A percentile compares a stretch with the other conserved stretches of the same genome.
Evolutionary conservation across 2,329 filamentous ascomycete species (phyloP).

Genomic region (Hypoxylon sp.): DNA sequence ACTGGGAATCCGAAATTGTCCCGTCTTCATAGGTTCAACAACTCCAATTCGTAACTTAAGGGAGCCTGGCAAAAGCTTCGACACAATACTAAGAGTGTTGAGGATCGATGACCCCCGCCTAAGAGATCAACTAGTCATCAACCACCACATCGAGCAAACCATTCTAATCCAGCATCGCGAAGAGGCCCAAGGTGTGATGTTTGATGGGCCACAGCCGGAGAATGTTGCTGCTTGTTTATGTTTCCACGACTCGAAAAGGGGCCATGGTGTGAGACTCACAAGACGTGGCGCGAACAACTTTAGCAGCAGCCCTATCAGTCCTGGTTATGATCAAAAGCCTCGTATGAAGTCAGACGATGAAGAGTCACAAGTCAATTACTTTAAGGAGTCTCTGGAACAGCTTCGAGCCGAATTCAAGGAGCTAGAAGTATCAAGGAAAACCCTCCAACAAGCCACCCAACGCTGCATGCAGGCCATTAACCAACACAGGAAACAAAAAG

Average conservation of each 20-base stretch:
- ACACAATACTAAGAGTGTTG: conserved; percentile 85
- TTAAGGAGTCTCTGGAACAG: conserved; percentile 65
- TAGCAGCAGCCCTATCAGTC: conserved; percentile 55
- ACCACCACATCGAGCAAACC: conserved; percentile 84
- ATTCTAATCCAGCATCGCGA: conserved; percentile 79
- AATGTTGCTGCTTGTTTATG: conserved; percentile 83
- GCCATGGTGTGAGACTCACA: conserved; percentile 72
- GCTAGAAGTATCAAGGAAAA: conserved; percentile 64
- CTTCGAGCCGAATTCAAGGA: conserved; percentile 69
- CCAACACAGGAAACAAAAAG: conserved; percentile 62
- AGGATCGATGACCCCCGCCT: conserved; percentile 86
- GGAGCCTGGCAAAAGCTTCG: conserved; percentile 80
- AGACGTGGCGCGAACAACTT: conserved; percentile 57
- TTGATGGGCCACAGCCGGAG: conserved; percentile 69
- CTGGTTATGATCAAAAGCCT: conserved; percentile 66
- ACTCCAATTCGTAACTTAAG: conserved; percentile 72
- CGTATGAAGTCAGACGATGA: conserved; percentile 84
- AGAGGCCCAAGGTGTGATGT: conserved; percentile 79
- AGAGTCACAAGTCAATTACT: conserved; percentile 73
- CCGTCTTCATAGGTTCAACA: conserved; percentile 74
- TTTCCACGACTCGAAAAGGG: conserved; percentile 72
- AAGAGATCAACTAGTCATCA: conserved; percentile 86
- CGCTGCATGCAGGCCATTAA: conserved; percentile 61
- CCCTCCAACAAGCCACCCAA: conserved; percentile 64
- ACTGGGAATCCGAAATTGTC: conserved; percentile 60